Base-by-base conservation (phyloP, 768 basidiomycete species). In the Rhodotorula paludigena region DNA sequence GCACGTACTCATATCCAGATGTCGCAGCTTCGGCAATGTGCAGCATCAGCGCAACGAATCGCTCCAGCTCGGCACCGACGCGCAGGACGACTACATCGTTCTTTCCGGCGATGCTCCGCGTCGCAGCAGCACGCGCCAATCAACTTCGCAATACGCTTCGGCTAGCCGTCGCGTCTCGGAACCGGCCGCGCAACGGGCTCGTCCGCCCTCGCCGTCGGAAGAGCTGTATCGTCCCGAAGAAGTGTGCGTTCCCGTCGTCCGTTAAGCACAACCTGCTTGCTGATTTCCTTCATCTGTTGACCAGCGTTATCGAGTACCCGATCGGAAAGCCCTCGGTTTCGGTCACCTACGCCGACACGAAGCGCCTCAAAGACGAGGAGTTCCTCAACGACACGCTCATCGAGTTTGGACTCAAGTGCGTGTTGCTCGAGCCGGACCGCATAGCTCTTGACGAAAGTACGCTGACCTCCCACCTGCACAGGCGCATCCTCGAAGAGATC, bases 301-400 rank as follows among this genome's bases (percentile, higher is more conserved):
- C 30, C 52, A 71, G 69, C 36, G 59, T 71, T 9, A 48, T 67
- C 51, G 66, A 67, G 47, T 71, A 62, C 41, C 70, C 70, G 14
- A 3, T 55, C 18, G 15, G 44, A 4, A 41, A 45, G 51, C 82
- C 83, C 25, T 82, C 87, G 5, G 85, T 98, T 45, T 88, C 87
- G 69, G 84, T 99, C 73, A 92, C 87, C 21, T 82, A 84, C 47
- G 87, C 85, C 32, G 96, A 98, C 74, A 78, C 87, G 35, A 81
- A 81, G 61, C 86, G 94, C 16, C 78, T 97, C 39, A 79, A 84
- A 57, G 86, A 87, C 0, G 86, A 85, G 39, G 90, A 94, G 77
- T 98, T 87, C 77, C 82, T 99, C 55, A 99, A 99, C 76, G 96
- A 99, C 79, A 96, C 90, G 1, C 80, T 99, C 42, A 92, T 98